Evolutionary conservation across 768 basidiomycete species (phyloP).

Genomic region (Podaxis sp.): DNA sequence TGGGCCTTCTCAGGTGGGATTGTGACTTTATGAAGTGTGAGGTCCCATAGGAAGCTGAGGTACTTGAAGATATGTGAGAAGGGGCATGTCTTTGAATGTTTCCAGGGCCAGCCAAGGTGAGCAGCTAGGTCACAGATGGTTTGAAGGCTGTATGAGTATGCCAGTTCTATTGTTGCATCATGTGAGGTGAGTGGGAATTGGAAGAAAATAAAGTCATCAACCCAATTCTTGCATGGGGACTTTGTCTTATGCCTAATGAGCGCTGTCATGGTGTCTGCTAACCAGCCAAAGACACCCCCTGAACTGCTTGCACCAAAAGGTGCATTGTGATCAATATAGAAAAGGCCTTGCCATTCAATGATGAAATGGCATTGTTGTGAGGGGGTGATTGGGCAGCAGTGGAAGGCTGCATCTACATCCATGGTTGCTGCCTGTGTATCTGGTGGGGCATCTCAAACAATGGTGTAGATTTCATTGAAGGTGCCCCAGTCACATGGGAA

Average conservation of each 20-base stretch:
- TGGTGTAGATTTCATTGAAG: slow-evolving; percentile 13
- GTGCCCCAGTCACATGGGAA: slow-evolving; percentile 29
- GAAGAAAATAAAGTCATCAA: slow-evolving; percentile 31
- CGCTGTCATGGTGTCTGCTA: slow-evolving; percentile 31
- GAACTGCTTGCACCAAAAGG: slow-evolving; percentile 30
- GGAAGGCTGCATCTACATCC: slow-evolving; percentile 38
- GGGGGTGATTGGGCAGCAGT: slow-evolving; percentile 32
- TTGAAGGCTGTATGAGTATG: not conserved
- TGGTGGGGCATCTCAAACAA: slow-evolving; percentile 25
- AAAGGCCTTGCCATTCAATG: slow-evolving; percentile 21
- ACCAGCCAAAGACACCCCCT: slow-evolving; percentile 29
- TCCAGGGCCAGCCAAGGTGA: slow-evolving; percentile 37
- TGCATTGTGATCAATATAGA: slow-evolving; percentile 28
- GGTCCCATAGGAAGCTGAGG: slow-evolving; percentile 38
- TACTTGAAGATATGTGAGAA: slow-evolving; percentile 32
- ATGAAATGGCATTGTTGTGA: slow-evolving; percentile 23
- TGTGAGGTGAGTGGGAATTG: slow-evolving; percentile 8
- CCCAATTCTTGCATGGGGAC: slow-evolving; percentile 24
- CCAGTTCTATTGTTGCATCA: not conserved
- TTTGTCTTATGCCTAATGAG: slow-evolving; percentile 16
- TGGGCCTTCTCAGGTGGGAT: slow-evolving; percentile 26
- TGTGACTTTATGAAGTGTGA: slow-evolving; percentile 26
- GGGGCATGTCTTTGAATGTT: slow-evolving; percentile 25
- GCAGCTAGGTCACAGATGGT: slow-evolving; percentile 19
- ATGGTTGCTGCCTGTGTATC: slow-evolving; percentile 35